Evolutionary conservation across 768 basidiomycete genomes (phyloP), one percentile per base, ranked within the genome.

Genomic region (Tremella fuciformis): DNA sequence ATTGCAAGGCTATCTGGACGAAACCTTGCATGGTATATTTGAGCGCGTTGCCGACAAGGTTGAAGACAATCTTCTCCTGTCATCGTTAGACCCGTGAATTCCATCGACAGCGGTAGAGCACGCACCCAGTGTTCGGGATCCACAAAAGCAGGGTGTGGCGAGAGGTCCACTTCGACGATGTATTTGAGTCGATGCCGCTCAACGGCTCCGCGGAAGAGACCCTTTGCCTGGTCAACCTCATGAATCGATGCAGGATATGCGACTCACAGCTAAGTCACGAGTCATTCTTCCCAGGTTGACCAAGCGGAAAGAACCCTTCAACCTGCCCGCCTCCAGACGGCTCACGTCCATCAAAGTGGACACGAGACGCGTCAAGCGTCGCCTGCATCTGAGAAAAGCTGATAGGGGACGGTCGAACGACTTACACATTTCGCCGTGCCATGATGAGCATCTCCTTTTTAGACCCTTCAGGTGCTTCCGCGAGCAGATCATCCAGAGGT

Each of bases 301-400:
- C 8, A 67, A 70, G 19, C 60, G 62, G 61, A 77, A 79, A 6
- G 71, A 61, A 1, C 77, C 77, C 40, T 60, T 62, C 48, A 76
- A 38, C 47, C 73, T 61, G 13, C 75, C 75, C 3, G 70, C 75
- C 51, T 76, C 77, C 13, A 79, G 65, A 22, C 74, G 70, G 37
- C 62, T 71, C 48, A 79, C 78, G 56, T 79, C 78, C 77, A 79
- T 78, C 19, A 79, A 51, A 8, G 78, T 78, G 37, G 78, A 76
- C 2, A 79, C 78, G 6, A 79, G 67, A 19, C 78, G 68, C 0
- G 68, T 66, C 19, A 70, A 46, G 40, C 61, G 57, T 16, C 57
- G 40, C 18, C 48, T 58, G 24, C 21, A 22, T 4, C 22, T n/a
- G 6, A 46, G 42, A 4, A 6, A 15, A 4, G n/a, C 42, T 6